phyloP scores from a whole-genome alignment of 495 filamentous ascomycete genomes.

The Aspergillus bridgeri region DNA sequence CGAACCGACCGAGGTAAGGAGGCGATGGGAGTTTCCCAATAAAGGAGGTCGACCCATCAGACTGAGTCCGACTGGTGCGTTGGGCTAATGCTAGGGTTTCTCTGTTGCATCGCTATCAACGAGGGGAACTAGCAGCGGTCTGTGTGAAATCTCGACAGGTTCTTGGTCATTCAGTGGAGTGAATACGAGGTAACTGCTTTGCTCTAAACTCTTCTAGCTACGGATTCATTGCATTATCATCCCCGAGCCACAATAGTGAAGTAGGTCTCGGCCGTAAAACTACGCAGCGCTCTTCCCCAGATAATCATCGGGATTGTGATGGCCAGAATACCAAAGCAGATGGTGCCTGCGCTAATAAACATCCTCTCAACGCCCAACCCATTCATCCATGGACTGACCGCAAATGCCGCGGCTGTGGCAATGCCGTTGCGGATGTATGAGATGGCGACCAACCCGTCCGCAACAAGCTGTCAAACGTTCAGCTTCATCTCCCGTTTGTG shows the following conservation, averaged over 20 bases:
- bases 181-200: no score
- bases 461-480: conserved; percentile 2
- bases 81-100: no score
- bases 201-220: no score
- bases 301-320: conserved; percentile 6
- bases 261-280: conserved; percentile 4
- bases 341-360: conserved; percentile 4
- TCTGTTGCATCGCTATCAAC: no score
- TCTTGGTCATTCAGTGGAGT: no score
- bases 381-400: conserved; percentile 4
- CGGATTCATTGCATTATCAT: no score
- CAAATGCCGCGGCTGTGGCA: conserved; percentile 4
- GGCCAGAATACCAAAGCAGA: conserved; percentile 3
- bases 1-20: background rate
- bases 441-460: conserved; percentile 8
- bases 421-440: conserved; percentile 2
- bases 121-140: no score
- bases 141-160: no score
- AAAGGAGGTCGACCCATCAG: background rate
- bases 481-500: background rate
- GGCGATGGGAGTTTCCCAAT: background rate
- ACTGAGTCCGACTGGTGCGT: background rate
- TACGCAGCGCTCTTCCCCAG: conserved; percentile 4
- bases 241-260: background rate
- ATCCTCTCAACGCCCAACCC: conserved; percentile 5